A percentile compares a stretch with the other conserved stretches of the same genome.
Evolutionary conservation across 192 early-diverging fungal genomes (phyloP).

Genomic region (Coemansia sp.): DNA sequence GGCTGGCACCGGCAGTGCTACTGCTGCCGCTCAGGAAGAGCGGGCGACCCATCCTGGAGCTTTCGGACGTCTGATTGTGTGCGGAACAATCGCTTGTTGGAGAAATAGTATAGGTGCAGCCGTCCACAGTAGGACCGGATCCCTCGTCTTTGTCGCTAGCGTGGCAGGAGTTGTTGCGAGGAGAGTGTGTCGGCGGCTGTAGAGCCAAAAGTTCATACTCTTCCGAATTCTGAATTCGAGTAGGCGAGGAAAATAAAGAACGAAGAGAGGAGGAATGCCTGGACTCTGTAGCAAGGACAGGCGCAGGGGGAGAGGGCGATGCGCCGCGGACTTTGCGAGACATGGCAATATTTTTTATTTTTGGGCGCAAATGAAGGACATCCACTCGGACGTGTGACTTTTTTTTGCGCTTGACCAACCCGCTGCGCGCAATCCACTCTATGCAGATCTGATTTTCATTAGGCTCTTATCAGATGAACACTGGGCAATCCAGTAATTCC

Average conservation of each 20-base stretch:
- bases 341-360: background rate
- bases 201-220: constrained; percentile 2
- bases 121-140: constrained; percentile 8
- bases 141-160: background rate
- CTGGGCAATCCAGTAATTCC: background rate
- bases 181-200: background rate
- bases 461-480: background rate
- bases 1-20: constrained; percentile 1
- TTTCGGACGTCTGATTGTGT: background rate
- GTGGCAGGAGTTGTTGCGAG: background rate
- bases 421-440: background rate
- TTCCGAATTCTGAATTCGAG: constrained; percentile 2
- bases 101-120: constrained; percentile 6
- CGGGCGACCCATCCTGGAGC: constrained; percentile 2
- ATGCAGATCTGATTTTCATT: constrained; percentile 1
- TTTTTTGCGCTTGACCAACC: background rate
- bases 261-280: background rate
- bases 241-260: background rate
- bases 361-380: background rate
- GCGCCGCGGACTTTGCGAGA: constrained; percentile 1
- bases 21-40: constrained; percentile 5
- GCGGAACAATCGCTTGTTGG: constrained; percentile 6
- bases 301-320: background rate
- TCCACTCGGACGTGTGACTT: background rate
- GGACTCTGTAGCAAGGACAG: background rate